Base-by-base conservation (phyloP, 169 alveolate species). In the Plasmodium gaboni region DNA sequence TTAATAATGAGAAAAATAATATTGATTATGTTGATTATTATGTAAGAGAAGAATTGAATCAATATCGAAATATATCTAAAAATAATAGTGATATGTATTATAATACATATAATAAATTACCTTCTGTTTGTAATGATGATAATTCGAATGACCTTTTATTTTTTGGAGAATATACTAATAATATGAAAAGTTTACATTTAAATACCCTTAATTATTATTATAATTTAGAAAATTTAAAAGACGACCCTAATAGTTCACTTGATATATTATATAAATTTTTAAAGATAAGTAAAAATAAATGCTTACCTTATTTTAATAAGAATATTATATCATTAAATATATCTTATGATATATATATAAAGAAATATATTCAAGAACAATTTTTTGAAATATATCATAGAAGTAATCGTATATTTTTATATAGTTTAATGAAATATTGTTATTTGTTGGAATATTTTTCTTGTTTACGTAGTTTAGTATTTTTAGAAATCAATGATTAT, bases 381-480 rank as follows among this genome's bases (percentile, higher is more conserved):
- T 86, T 69, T 64, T 86, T 60, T 72, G 53, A 72, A 4, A 51
- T 51, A 32, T 86, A 70, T 64, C 46, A 22, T 13, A 71, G 60
- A 70, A 86, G 92, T 73, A 86, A 86, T 61, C 87, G 76, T 38
- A 71, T 86, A 44, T 86, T 86, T 86, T 44, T 86, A 38, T 42
- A 71, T 38, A 86, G 92, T 42, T 64, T 86, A 86, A 86, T 86
- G 87, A 86, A 86, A 61, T 59, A 71, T 86, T 64, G 70, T 22
- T 70, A 72, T 60, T 57, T 86, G 4, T 70, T 69, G 28, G 92
- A 86, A 60, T 86, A 86, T 22, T 86, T 86, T 61, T 59, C 71
- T 13, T 86, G 92, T 60, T 60, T 86, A 57, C 92, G 92, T 42
- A 86, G 92, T 86, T 46, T 86, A 71, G 87, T 71, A 57, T 86